A percentile compares a stretch with the other conserved stretches of the same genome.
phyloP scores from a whole-genome alignment of 768 basidiomycete genomes.

The Xerocomellus chrysenteron region DNA sequence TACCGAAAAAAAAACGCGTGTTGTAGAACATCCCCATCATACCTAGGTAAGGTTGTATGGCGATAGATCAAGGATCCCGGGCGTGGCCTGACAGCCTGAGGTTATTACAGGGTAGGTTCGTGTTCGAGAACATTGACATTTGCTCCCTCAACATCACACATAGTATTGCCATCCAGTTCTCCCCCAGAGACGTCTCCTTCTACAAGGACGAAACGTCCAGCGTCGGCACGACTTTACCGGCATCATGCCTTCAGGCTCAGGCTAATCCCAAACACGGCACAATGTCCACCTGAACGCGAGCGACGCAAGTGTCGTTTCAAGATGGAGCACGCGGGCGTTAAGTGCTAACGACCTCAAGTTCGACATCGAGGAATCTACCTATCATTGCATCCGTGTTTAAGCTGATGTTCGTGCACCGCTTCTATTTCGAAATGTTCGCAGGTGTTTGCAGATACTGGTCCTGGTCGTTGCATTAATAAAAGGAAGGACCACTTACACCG shows the following conservation, averaged over 20 bases:
- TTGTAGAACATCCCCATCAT: too few species aligned
- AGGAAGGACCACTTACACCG: too few species aligned
- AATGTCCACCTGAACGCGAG: slow-evolving; percentile 45
- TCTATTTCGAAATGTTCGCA: slow-evolving; percentile 22
- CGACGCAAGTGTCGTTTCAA: slow-evolving; percentile 50
- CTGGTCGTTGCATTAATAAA: too few species aligned
- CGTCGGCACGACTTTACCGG: slow-evolving; percentile 58
- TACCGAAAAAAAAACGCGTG: too few species aligned
- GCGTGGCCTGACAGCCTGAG: too few species aligned
- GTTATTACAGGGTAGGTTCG: slow-evolving; percentile 39
- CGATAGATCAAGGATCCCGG: too few species aligned
- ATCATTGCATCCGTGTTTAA: slow-evolving; percentile 61
- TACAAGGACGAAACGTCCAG: slow-evolving; percentile 59
- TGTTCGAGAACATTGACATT: slow-evolving; percentile 71
- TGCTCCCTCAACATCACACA: slow-evolving; percentile 62
- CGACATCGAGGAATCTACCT: slow-evolving; percentile 54
- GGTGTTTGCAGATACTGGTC: too few species aligned
- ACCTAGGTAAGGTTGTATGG: too few species aligned
- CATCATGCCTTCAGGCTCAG: slow-evolving; percentile 60
- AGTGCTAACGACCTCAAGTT: slow-evolving; percentile 54
- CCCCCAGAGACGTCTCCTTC: slow-evolving; percentile 66
- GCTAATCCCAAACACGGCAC: slow-evolving; percentile 52
- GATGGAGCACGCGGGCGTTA: slow-evolving; percentile 54
- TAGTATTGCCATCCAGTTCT: slow-evolving; percentile 56
- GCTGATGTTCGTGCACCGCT: slow-evolving; percentile 54